Conservation (phyloP, 345 rosid genomes). For the Psidium guajava region DNA sequence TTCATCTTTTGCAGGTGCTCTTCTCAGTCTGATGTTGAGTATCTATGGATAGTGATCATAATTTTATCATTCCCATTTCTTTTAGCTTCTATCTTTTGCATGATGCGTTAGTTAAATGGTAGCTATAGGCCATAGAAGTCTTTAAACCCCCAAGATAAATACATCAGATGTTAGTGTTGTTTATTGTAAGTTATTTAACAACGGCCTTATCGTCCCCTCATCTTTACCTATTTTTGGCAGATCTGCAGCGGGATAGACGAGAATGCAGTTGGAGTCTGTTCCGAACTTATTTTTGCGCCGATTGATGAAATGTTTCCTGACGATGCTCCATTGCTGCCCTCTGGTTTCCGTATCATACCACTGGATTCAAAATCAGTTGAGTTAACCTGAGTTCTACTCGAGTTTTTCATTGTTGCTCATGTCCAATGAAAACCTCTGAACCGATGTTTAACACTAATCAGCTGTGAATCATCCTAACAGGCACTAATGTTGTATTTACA, state of each 20-base stretch:
- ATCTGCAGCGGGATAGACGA: slow-evolving; percentile 93
- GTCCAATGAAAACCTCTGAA: background rate
- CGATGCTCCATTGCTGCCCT: slow-evolving; percentile 94
- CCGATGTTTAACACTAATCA: background rate
- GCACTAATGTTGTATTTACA: background rate
- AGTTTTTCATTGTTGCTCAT: background rate
- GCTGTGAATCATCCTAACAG: background rate
- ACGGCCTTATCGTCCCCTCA: background rate
- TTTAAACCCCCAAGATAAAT: background rate
- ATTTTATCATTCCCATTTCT: background rate
- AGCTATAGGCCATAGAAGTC: background rate
- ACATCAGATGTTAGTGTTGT: background rate
- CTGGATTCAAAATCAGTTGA: slow-evolving; percentile 81
- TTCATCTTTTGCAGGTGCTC: slow-evolving; percentile 89
- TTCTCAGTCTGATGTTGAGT: background rate
- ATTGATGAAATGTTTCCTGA: slow-evolving; percentile 98
- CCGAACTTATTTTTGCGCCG: slow-evolving; percentile 93
- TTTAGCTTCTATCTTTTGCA: background rate
- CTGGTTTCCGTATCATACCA: slow-evolving; percentile 92
- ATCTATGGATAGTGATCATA: background rate
- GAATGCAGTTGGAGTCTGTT: slow-evolving; percentile 82
- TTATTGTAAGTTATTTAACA: background rate
- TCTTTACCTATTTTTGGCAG: slow-evolving; percentile 20
- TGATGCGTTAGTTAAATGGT: background rate
- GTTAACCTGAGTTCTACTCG: background rate